Evolutionary conservation across 164 flowering plant genomes (phyloP), one percentile per base, ranked within the genome.

Genomic region (Stephania yunnanensis): DNA sequence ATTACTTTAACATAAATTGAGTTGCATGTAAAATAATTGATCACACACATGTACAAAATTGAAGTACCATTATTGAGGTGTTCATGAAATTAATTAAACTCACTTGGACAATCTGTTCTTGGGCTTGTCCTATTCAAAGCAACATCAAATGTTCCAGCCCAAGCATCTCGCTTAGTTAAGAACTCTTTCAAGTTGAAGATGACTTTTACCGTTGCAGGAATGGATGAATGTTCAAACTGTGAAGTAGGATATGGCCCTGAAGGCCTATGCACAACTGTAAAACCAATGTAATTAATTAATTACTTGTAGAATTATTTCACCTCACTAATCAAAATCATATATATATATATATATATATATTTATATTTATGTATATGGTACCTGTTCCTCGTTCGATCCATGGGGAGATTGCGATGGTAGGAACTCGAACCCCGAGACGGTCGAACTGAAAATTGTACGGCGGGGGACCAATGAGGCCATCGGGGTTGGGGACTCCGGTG

Each of bases 31-130:
- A 50, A 50, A 9, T 50, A 50, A 13, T 3, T 50, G 12, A 9
- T 50, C 10, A 50, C 15, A 50, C 10, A 50, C 55, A 9, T 13
- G 2, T 50, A 9, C 15, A 50, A 50, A 13, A 50, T 12, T 17
- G 10, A 25, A 5, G 8, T 66, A 17, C 31, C 1, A 36, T 31
- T 7, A 53, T 8, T 48, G 5, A 36, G 22, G 6, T 7, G 68
- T 25, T 25, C 25, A 25, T 25, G 25, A 25, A 25, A 25, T 25
- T 25, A 2, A 2, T 20, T 9, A 17, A 4, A 46, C 29, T 78
- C 72, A 94, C 98, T 92, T 80, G 98, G 98, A 78, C 98, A 94
- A 65, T 92, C 94, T 4, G 85, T 82, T 86, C 98, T 87, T 30
- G 98, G 95, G 63, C 73, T 86, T 3, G 44, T 78, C 53, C 92